Base-by-base conservation (phyloP, 805 yeast genomes). In the Starmerella stellata region DNA sequence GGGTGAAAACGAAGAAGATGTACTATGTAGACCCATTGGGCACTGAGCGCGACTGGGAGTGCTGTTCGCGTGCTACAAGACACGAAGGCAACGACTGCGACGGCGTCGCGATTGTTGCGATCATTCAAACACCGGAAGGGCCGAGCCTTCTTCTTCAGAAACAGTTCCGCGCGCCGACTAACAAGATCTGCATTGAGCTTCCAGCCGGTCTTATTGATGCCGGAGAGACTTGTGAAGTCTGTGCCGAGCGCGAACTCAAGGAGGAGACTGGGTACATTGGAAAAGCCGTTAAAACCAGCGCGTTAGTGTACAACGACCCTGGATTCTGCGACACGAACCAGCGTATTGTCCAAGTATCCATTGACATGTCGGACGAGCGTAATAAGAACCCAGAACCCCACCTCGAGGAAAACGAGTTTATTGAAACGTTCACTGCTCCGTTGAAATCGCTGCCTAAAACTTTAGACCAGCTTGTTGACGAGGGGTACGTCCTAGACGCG, bases 191-290 rank as follows among this genome's bases (percentile, higher is more conserved):
- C 52, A 74, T 87, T 44, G 98, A 87, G 58, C 68, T 85, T 55
- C 98, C 98, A 1, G 98, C 98, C 1, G 98, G 98, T 0, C 63
- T 87, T 45, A 69, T 90, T 31, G 98, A 87, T 56, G 81, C 85
- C 1, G 68, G 71, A 38, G 96, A 90, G 56, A 56, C 75, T 1
- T 58, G 81, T 21, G 83, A 74, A 46, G 58, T 69, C 4, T 82
- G 95, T 29, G 96, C 98, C 0, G 63, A 75, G 38, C 68, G 98
- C 45, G 98, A 87, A 56, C 60, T 87, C 46, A 68, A 69, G 36
- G 98, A 87, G 57, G 98, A 87, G 54, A 85, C 96, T 0, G 98
- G 98, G 0, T 85, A 78, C 54, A 62, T 75, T 34, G 95, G 95
- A 5, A 69, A 59, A 32, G 75, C 64, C 17, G 48, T 60, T 27